Evolutionary conservation across 208 protist species (phyloP).

Genomic region (Wallacemonas sp.): DNA sequence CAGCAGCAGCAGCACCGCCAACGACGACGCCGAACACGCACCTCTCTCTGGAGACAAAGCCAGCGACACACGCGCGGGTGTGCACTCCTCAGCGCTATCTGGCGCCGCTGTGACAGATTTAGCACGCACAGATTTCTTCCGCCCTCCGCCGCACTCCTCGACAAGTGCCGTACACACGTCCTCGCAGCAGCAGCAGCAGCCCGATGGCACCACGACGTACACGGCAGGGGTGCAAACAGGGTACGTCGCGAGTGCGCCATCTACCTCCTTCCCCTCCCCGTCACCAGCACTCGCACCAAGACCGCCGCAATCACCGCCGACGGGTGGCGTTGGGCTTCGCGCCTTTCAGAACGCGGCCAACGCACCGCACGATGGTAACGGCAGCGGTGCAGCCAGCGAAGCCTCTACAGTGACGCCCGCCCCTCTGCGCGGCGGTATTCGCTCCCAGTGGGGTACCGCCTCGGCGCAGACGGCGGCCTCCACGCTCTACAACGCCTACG

Average conservation of each 20-base stretch:
- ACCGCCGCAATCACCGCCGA: not conserved
- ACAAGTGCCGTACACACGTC: not conserved
- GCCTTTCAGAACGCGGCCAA: not conserved
- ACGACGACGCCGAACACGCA: not conserved
- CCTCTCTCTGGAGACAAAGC: not conserved
- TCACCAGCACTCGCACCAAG: not conserved
- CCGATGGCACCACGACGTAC: not conserved
- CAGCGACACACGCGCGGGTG: not conserved
- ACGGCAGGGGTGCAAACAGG: not conserved
- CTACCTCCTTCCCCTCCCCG: not conserved
- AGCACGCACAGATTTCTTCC: slow-evolving; percentile 16
- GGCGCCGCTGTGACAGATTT: slow-evolving; percentile 9
- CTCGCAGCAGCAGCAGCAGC: not conserved
- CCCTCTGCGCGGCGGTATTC: slow-evolving; percentile 41
- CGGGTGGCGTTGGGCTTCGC: not conserved
- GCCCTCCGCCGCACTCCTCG: not conserved
- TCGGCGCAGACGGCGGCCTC: slow-evolving; percentile 35
- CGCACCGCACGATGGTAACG: not conserved
- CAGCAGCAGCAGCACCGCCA: not conserved
- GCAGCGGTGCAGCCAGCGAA: not conserved
- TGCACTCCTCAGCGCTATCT: not conserved
- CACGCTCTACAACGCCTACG: slow-evolving; percentile 31
- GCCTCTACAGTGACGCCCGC: not conserved
- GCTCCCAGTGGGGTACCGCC: slow-evolving; percentile 29
- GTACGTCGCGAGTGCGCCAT: not conserved